Base-by-base conservation (phyloP, 805 yeast genomes). In the Teunomyces funiuensis region DNA sequence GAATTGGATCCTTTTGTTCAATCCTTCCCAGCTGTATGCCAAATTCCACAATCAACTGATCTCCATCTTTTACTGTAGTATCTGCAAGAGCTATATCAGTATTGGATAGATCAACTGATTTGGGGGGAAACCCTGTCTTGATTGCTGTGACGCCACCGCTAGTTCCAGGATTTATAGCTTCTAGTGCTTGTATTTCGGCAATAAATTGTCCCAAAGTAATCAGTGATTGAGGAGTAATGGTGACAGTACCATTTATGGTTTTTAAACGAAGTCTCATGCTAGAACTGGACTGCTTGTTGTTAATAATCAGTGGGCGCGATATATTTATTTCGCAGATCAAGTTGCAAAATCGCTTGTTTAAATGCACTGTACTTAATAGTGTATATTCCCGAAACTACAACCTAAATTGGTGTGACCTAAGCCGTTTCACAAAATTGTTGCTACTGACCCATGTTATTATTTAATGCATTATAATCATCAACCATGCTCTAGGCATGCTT, bases 81-180 rank as follows among this genome's bases (percentile, higher is more conserved):
- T 68, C 75, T 2, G 47, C 54, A 9, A 80, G 46, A 8, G 52
- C 43, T 42, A 42, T 10, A 37, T 28, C 8, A 42, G 45, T 17
- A 57, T 46, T 43, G 4, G 41, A 17, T 6, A 70, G 43, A 18
- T 64, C 66, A 2, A 82, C 42, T 1, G 60, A 46, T 44, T 66
- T 74, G 1, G 86, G 86, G 1, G 90, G 91, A 53, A 74, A 83
- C 2, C 90, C 89, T 34, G 51, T 60, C 45, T 75, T 74, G 39
- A 82, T 56, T 8, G 46, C 40, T 4, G 26, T 15, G 2, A 59
- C 42, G 5, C 11, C n/a, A 7, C 22, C 34, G 2, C 15, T 20
- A 4, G 25, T 25, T 17, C 15, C 25, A 6, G 34, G 34, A 31
- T 31, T 31, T 13, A 31, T 17, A 6, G 14, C 10, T 4, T 2